These are phyloP conservation scores for Ceratocystis alfenasii DNA, from an alignment of 2,329 filamentous ascomycete genomes.

Conservation along the genomic window DNA sequence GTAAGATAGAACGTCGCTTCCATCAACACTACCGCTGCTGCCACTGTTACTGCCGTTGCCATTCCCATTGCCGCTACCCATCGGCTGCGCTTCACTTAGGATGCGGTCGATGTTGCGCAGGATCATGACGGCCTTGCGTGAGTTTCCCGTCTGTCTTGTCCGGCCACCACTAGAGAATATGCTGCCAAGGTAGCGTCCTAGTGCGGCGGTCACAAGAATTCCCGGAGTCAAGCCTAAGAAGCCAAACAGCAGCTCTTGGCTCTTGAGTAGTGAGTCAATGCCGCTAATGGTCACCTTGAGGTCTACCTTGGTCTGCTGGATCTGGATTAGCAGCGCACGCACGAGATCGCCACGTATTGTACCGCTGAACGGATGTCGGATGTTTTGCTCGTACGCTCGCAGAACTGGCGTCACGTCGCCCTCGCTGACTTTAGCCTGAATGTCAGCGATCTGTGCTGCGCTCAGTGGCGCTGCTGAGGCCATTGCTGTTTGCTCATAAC, in stretches of 20 bases:
- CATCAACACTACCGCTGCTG: neutral
- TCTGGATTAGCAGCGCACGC: constrained; percentile 82
- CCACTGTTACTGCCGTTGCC: neutral
- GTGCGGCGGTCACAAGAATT: constrained; percentile 70
- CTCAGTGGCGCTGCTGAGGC: constrained; percentile 44
- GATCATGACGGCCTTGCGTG: constrained; percentile 61
- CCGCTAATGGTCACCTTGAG: constrained; percentile 92
- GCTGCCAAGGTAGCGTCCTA: constrained; percentile 57
- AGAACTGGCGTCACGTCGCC: constrained; percentile 89
- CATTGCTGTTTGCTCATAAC: constrained; percentile 24
- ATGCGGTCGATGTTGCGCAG: constrained; percentile 82
- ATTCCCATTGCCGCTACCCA: constrained; percentile 25
- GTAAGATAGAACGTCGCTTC: constrained; percentile 65
- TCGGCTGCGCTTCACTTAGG: constrained; percentile 54
- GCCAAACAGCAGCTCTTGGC: constrained; percentile 94
- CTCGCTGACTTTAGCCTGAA: constrained; percentile 70
- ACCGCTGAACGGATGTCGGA: constrained; percentile 69
- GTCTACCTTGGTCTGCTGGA: constrained; percentile 98
- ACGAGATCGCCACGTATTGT: constrained; percentile 78
- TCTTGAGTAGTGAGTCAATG: constrained; percentile 87
- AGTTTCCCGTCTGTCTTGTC: constrained; percentile 46
- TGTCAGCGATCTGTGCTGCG: constrained; percentile 58
- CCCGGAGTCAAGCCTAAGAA: constrained; percentile 91
- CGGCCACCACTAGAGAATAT: constrained; percentile 55
- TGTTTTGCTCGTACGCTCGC: constrained; percentile 78